These are phyloP conservation scores for Hypericum androsaemum DNA, from an alignment of 345 rosid genomes.

Conservation along the genomic window DNA sequence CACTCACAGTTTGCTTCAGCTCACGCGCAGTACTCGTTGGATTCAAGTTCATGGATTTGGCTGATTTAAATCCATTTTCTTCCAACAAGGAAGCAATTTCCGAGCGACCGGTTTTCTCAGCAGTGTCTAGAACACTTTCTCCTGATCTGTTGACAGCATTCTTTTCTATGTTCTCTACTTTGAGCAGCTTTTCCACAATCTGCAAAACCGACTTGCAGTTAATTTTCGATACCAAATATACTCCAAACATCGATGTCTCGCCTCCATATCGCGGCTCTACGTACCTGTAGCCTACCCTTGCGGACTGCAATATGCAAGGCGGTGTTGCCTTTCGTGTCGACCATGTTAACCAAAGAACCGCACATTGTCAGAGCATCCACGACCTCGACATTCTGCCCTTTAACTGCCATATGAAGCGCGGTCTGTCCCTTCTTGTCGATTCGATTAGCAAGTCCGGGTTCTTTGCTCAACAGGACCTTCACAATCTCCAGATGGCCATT, in stretches of 20 bases:
- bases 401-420: conserved; percentile 89
- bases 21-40: conserved; percentile 29
- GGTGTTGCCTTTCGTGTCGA: conserved; percentile 67
- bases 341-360: conserved; percentile 46
- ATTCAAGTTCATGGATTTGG: conserved; percentile 43
- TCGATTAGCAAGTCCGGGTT: conserved; percentile 41
- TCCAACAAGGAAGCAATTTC: conserved; percentile 41
- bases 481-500: conserved; percentile 76
- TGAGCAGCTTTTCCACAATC: conserved; percentile 45
- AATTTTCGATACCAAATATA: conserved; percentile 2
- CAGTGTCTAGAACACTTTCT: conserved; percentile 66
- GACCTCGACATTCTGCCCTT: conserved; percentile 54
- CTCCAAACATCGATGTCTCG: neutral
- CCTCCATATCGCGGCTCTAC: neutral
- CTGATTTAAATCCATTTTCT: conserved; percentile 42
- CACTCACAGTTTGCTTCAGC: conserved; percentile 79
- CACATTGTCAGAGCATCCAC: conserved; percentile 44
- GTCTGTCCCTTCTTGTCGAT: conserved; percentile 80
- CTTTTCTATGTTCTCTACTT: conserved; percentile 37
- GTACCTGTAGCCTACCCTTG: conserved; percentile 65
- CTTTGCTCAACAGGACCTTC: conserved; percentile 47
- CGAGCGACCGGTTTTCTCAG: conserved; percentile 44
- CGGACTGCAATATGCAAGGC: conserved; percentile 75
- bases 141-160: conserved; percentile 44
- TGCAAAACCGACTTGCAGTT: conserved; percentile 25